Evolutionary conservation across 345 rosid species (phyloP).

Genomic region (Clarkia xantiana): DNA sequence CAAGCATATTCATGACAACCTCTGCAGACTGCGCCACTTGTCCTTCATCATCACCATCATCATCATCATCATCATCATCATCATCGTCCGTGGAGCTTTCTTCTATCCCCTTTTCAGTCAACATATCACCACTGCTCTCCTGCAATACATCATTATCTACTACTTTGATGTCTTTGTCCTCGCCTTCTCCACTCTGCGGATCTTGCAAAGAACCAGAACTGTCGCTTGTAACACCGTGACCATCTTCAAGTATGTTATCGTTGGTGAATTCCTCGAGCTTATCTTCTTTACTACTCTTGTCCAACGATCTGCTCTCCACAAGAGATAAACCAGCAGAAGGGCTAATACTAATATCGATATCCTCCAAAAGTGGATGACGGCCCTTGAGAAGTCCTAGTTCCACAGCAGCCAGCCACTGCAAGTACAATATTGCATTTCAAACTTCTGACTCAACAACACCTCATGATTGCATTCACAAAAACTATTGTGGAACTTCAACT

Average conservation of each 20-base stretch:
- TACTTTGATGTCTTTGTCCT: constrained; percentile 16
- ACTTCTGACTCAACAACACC: too few species aligned
- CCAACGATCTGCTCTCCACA: constrained; percentile 28
- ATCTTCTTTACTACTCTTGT: constrained; percentile 18
- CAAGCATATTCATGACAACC: constrained; percentile 76
- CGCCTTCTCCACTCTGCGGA: constrained; percentile 15
- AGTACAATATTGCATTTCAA: constrained; percentile 5
- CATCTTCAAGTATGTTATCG: constrained; percentile 20
- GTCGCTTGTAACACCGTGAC: constrained; percentile 13
- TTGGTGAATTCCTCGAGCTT: constrained; percentile 30
- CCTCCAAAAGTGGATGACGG: constrained; percentile 85
- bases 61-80: constrained; percentile 28
- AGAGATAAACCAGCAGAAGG: constrained; percentile 46
- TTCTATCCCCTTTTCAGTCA: constrained; percentile 27
- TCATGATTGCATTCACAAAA: too few species aligned
- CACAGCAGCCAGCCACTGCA: constrained; percentile 88
- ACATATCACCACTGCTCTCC: constrained; percentile 25
- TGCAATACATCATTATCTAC: constrained; percentile 15
- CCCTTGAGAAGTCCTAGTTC: constrained; percentile 96
- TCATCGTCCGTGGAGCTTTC: constrained; percentile 17
- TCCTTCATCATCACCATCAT: constrained; percentile 28
- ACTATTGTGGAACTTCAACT: too few species aligned
- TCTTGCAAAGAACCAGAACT: constrained; percentile 18
- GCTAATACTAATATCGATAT: constrained; percentile 63
- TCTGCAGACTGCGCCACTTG: constrained; percentile 57